Base-by-base conservation (phyloP, 1,139 yeast genomes). In the Protomyces arabidopsidicola region DNA sequence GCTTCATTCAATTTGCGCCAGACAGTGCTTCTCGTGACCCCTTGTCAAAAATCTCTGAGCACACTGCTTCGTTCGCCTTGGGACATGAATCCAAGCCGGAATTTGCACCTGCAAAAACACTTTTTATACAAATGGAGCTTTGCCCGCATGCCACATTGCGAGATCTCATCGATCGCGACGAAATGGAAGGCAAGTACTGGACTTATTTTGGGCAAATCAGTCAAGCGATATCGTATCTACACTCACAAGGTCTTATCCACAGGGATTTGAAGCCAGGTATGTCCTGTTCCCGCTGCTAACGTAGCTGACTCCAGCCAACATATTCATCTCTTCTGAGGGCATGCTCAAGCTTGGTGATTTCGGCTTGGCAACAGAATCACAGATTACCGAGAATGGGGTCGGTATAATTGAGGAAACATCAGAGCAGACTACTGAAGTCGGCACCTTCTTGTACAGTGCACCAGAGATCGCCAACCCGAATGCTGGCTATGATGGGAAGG, bases 331-430 rank as follows among this genome's bases (percentile, higher is more conserved):
- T 74, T 87, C 87, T 69, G 83, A 89, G 0, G 86, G 88, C 70
- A 90, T 91, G 72, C 85, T 93, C 64, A 95, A 95, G 73, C 88
- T 95, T 39, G 98, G 99, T 69, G 98, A 95, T 72, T 95, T 95
- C 75, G 99, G 98, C 0, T 80, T 95, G 65, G 99, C 98, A 0
- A 91, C 60, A 22, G 65, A 64, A 38, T 42, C 52, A 22, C 22
- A 22, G 22, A 24, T 45, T 4, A 14, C n/a, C 12, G 50, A 31
- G 2, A 50, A 14, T 34, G 34, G 2, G 63, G 63, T n/a, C 61
- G 55, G 2, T 53, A 70, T 5, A 71, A 70, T 12, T 51, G 71
- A 6, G 65, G 65, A 2, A 68, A 65, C 3, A 72, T 82, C n/a
- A 95, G 63, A 60, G 45, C 27, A 39, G 24, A 64, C 57, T 12